Evolutionary conservation across 306 rosid genomes (phyloP).

Genomic region (cucumber (Cucumis sativus)): DNA sequence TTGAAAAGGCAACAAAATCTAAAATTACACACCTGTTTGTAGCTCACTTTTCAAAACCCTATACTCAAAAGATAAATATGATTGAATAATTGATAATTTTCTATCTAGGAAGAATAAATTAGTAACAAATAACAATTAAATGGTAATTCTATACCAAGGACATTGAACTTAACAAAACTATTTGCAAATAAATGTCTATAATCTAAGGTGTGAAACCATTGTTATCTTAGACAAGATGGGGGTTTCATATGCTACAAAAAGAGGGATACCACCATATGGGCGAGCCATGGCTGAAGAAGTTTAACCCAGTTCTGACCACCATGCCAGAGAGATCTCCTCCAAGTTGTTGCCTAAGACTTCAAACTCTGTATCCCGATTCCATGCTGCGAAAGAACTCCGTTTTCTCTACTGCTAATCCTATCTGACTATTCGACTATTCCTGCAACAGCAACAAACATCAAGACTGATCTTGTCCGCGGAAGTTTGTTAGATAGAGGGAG

Average conservation of each 20-base stretch:
- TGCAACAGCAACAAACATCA: no score
- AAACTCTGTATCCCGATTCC: not conserved
- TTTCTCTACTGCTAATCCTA: not conserved
- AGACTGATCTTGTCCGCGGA: no score
- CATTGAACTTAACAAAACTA: not conserved
- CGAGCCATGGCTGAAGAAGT: not conserved
- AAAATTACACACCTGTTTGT: no score
- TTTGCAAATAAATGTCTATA: no score
- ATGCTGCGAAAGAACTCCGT: not conserved
- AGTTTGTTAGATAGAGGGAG: no score
- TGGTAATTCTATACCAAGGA: not conserved
- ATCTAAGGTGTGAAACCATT: no score
- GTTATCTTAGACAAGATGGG: no score
- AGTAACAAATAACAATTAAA: not conserved
- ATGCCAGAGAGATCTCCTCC: not conserved
- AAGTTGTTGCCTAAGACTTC: not conserved
- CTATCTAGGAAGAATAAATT: not conserved
- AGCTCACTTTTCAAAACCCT: no score
- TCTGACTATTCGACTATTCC: not conserved
- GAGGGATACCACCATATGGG: not conserved
- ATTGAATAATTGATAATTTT: not conserved
- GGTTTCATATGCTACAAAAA: constrained; percentile 1
- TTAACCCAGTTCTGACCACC: not conserved
- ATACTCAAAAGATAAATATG: not conserved
- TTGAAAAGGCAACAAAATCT: no score